Base-by-base conservation (phyloP, 768 basidiomycete species). In the Tulasnella sp. region DNA sequence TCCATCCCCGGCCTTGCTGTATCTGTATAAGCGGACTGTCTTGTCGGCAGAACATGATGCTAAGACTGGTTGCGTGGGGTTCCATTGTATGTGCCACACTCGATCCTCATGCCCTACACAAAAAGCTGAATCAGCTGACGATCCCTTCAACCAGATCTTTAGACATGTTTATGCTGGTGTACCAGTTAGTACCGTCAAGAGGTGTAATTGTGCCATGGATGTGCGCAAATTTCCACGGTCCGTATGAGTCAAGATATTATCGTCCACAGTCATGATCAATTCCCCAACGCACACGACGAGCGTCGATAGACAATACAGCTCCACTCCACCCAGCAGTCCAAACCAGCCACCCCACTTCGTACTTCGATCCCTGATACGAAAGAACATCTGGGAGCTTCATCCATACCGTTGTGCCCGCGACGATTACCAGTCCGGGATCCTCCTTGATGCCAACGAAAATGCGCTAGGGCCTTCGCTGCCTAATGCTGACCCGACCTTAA, bases 391-490 rank as follows among this genome's bases (percentile, higher is more conserved):
- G 49, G 73, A 88, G 0, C 75, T 99, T 12, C 82, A 84, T 49
- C 96, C 96, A 0, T 98, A 99, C 71, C 83, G 93, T 29, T 97
- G 92, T 66, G 96, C 96, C 0, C 78, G 96, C 49, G 94, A 99
- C 67, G 94, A 99, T 73, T 99, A 96, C 73, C 81, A 83, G 49
- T 74, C 80, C 2, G 93, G 93, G 22, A 84, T 97, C 66, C 80
- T 99, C 25, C 80, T 99, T 21, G 96, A 99, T 65, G 96, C 96
- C 12, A 99, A 99, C 72, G 96, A 99, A 74, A 98, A 99, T 69
- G 80, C 94, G 0, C 77, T 92, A 34, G 94, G 96, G 0, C 45
- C 45, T 10, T 21, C 45, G 5, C 51, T 60, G 15, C 66, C 68
- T 2, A 73, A 73, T 21, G 43, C 75, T 70, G 66, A 73, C 12